Evolutionary conservation across 371 early-diverging fungal species (phyloP).

Genomic region (Mortierella sp.): DNA sequence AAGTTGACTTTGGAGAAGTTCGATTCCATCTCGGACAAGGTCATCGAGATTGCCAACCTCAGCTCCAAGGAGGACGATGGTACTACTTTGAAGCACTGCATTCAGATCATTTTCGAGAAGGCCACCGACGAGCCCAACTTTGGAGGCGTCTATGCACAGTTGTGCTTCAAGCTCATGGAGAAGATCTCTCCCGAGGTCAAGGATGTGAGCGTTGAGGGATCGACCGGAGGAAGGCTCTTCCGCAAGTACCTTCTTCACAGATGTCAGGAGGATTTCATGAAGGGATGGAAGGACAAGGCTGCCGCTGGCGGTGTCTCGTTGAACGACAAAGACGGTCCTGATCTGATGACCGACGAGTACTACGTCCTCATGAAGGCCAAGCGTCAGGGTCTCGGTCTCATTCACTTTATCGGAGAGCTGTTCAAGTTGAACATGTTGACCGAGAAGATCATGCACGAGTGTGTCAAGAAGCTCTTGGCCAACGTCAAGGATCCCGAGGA

Average conservation of each 20-base stretch:
- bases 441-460: conserved; percentile 92
- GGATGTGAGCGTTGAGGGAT: conserved; percentile 66
- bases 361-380: conserved; percentile 92
- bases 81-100: conserved; percentile 80
- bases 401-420: conserved; percentile 95
- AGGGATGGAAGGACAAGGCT: conserved; percentile 81
- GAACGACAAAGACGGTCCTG: conserved; percentile 62
- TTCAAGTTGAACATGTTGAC: conserved; percentile 91
- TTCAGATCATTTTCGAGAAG: conserved; percentile 89
- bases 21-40: conserved; percentile 85
- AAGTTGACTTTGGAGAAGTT: conserved; percentile 97
- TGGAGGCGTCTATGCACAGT: conserved; percentile 89
- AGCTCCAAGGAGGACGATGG: conserved; percentile 79
- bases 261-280: conserved; percentile 93
- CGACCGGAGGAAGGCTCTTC: conserved; percentile 82
- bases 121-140: conserved; percentile 95
- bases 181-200: conserved; percentile 67
- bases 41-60: conserved; percentile 82
- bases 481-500: conserved; percentile 87
- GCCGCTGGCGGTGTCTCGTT: conserved; percentile 62
- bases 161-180: conserved; percentile 83
- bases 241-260: conserved; percentile 91
- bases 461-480: conserved; percentile 81
- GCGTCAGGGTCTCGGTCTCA: conserved; percentile 94
- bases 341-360: conserved; percentile 82